phyloP scores from a whole-genome alignment of 257 asterid genomes.

The Catharanthus roseus region DNA sequence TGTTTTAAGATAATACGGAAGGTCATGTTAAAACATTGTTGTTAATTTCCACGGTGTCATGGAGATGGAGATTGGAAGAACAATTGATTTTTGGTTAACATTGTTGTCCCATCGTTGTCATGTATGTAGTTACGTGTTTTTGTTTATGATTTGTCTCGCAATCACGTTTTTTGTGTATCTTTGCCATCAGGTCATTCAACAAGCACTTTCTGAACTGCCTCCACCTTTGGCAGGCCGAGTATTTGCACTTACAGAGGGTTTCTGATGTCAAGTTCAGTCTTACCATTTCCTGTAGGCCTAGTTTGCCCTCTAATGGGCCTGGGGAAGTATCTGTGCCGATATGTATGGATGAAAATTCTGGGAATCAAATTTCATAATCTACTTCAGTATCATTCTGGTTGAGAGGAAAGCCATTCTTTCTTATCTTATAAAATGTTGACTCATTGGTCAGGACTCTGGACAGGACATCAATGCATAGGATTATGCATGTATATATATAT shows the following conservation, averaged over 20 bases:
- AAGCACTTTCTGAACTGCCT: constrained; percentile 62
- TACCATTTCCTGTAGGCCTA: not conserved
- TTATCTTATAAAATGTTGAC: too few species aligned
- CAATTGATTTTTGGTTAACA: not conserved
- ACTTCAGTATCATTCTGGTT: too few species aligned
- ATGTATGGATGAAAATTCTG: too few species aligned
- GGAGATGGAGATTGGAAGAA: not conserved
- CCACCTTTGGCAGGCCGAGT: constrained; percentile 83
- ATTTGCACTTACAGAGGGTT: constrained; percentile 75
- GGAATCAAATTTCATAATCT: too few species aligned
- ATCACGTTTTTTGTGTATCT: constrained; percentile 1
- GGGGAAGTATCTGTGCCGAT: too few species aligned
- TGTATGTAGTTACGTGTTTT: too few species aligned
- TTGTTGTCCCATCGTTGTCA: too few species aligned
- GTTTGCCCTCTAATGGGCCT: not conserved
- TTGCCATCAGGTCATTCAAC: constrained; percentile 55
- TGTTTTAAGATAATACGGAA: not conserved
- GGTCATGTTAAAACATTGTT: not conserved
- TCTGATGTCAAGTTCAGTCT: constrained; percentile 22
- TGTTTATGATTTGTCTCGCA: not conserved
- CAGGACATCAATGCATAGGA: too few species aligned
- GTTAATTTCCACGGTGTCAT: not conserved
- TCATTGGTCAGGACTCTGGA: too few species aligned
- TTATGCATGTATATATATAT: too few species aligned
- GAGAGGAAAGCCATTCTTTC: too few species aligned